These are phyloP conservation scores for Trichoderma breve DNA, from an alignment of 2,329 filamentous ascomycete genomes.

Conservation along the genomic window DNA sequence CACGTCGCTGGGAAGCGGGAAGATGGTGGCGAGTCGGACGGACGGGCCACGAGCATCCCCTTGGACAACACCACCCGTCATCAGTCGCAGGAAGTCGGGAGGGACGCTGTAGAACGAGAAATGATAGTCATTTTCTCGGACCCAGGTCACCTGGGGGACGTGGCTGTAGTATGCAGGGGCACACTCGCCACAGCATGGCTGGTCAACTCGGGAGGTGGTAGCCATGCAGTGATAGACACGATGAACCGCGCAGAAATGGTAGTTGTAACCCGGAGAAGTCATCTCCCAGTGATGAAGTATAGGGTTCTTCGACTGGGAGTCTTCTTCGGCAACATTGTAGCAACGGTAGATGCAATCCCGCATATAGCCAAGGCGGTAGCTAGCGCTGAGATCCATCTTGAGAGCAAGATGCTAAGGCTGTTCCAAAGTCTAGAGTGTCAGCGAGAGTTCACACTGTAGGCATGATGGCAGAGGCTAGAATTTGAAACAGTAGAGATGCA, in stretches of 20 bases:
- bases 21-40: background rate
- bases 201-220: slow-evolving; percentile 12
- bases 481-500: background rate
- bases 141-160: slow-evolving; percentile 24
- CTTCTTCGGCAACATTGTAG: background rate
- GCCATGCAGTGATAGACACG: slow-evolving; percentile 30
- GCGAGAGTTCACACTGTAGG: background rate
- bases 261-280: slow-evolving; percentile 25
- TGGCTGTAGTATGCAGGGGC: slow-evolving; percentile 31
- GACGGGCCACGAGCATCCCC: background rate
- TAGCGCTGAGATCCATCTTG: background rate
- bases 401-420: background rate
- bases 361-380: background rate
- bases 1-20: background rate
- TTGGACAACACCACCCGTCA: background rate
- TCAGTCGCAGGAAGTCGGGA: background rate
- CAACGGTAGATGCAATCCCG: background rate
- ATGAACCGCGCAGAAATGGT: slow-evolving; percentile 35
- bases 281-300: slow-evolving; percentile 25
- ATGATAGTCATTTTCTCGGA: slow-evolving; percentile 23
- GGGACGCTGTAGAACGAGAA: background rate
- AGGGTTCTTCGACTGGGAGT: background rate
- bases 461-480: background rate
- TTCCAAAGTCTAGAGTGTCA: background rate
- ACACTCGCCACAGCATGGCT: slow-evolving; percentile 37